Conservation (phyloP, 805 yeast species). For the Monosporozyma unispora region DNA sequence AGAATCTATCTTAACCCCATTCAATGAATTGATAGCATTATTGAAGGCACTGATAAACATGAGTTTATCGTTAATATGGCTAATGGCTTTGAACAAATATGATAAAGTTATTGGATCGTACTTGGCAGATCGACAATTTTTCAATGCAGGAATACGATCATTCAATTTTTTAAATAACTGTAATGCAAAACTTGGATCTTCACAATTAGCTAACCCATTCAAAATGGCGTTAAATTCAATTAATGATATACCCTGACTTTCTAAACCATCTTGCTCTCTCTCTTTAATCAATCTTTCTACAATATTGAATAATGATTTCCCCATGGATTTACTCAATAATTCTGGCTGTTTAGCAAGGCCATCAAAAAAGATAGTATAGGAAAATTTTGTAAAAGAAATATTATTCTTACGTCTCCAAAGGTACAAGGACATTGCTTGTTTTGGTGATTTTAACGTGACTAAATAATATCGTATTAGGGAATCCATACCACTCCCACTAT, state of each 20-base stretch:
- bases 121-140: conserved; percentile 7
- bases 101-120: conserved; percentile 19
- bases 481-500: conserved; percentile 57
- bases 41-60: conserved; percentile 14
- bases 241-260: not conserved
- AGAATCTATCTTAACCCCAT: not conserved
- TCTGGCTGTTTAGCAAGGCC: conserved; percentile 34
- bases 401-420: conserved; percentile 56
- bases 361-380: conserved; percentile 39
- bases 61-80: conserved; percentile 12
- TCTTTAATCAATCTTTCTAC: conserved; percentile 26
- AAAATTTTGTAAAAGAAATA: conserved; percentile 41
- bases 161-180: conserved; percentile 29
- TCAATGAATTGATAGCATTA: conserved; percentile 8
- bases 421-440: conserved; percentile 42
- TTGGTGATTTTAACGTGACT: conserved; percentile 32
- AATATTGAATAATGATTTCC: conserved; percentile 29
- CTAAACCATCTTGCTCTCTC: conserved; percentile 24
- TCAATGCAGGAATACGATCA: conserved; percentile 1
- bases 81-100: conserved; percentile 15
- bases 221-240: conserved; percentile 41
- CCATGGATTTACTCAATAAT: conserved; percentile 29
- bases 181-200: conserved; percentile 32
- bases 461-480: conserved; percentile 46
- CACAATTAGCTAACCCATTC: conserved; percentile 36